Evolutionary conservation across 2,329 filamentous ascomycete species (phyloP).

Genomic region (Aspergillus caelatus): DNA sequence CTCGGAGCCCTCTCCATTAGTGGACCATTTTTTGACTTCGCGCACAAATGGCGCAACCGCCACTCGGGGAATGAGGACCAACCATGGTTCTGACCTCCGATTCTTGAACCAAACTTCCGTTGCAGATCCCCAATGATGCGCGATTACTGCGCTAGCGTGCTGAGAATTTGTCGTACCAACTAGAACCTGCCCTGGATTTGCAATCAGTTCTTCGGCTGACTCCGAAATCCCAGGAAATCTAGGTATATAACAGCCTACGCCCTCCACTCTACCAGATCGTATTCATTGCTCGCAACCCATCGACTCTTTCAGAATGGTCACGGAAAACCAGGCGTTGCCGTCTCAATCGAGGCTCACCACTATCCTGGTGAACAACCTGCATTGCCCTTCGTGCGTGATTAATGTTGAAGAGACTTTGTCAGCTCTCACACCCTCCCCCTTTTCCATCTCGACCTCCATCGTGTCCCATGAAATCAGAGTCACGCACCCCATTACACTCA

Average conservation of each 20-base stretch:
- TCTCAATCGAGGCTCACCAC: no score
- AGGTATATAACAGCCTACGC: neutral
- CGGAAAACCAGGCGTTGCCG: no score
- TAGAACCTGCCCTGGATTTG: neutral
- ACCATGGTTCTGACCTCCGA: neutral
- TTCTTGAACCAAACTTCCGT: neutral
- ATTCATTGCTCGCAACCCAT: neutral
- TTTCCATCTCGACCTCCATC: no score
- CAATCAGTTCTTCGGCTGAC: neutral
- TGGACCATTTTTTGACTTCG: neutral
- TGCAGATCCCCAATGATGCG: neutral
- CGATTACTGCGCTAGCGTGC: neutral
- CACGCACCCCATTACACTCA: no score
- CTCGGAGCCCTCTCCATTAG: neutral
- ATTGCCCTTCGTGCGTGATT: no score
- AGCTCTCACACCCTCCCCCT: no score
- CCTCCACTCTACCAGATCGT: neutral
- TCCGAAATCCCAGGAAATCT: neutral
- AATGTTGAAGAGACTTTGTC: no score
- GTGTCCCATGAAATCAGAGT: no score
- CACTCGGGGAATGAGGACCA: neutral
- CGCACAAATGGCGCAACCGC: neutral
- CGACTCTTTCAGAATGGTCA: no score
- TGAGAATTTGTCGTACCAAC: neutral
- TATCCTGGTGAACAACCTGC: no score